These are phyloP conservation scores for Adansonia madagascariensis DNA, from an alignment of 441 rosid species.

Conservation along the genomic window DNA sequence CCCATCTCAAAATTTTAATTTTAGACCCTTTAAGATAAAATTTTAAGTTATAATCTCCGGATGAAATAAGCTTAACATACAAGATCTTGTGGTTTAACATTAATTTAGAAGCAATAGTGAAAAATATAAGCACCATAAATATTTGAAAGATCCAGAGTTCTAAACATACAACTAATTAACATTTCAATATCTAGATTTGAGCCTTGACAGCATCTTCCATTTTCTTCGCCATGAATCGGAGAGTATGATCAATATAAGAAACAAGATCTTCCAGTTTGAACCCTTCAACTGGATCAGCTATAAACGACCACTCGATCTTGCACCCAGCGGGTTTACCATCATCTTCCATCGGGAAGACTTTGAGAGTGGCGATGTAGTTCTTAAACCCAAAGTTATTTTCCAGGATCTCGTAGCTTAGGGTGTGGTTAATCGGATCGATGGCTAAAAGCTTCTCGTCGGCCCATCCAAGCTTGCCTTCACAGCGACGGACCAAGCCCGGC, in stretches of 20 bases:
- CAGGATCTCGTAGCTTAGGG: conserved; percentile 10
- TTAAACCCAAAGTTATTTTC: conserved; percentile 47
- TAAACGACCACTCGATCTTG: conserved; percentile 62
- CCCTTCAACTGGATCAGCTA: conserved; percentile 57
- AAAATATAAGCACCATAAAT: too few relatives aligned
- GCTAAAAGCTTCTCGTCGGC: conserved; percentile 17
- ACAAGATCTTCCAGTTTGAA: conserved; percentile 45
- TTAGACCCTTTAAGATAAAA: too few relatives aligned
- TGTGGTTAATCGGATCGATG: neutral
- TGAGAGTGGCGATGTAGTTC: conserved; percentile 49
- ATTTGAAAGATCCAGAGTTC: too few relatives aligned
- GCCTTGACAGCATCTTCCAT: conserved; percentile 35
- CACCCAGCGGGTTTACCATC: conserved; percentile 34
- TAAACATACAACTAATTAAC: neutral
- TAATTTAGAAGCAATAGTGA: neutral
- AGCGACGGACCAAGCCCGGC: conserved; percentile 22
- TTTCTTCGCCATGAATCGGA: conserved; percentile 48
- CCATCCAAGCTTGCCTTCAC: neutral
- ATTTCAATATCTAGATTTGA: neutral
- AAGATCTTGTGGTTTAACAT: neutral
- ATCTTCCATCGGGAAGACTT: conserved; percentile 35
- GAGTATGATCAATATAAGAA: conserved; percentile 31
- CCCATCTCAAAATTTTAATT: too few relatives aligned
- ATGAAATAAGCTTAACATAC: neutral
- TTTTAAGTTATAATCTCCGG: too few relatives aligned